These are phyloP conservation scores for Fusarium zealandicum DNA, from an alignment of 2,329 filamentous ascomycete genomes.

Conservation along the genomic window DNA sequence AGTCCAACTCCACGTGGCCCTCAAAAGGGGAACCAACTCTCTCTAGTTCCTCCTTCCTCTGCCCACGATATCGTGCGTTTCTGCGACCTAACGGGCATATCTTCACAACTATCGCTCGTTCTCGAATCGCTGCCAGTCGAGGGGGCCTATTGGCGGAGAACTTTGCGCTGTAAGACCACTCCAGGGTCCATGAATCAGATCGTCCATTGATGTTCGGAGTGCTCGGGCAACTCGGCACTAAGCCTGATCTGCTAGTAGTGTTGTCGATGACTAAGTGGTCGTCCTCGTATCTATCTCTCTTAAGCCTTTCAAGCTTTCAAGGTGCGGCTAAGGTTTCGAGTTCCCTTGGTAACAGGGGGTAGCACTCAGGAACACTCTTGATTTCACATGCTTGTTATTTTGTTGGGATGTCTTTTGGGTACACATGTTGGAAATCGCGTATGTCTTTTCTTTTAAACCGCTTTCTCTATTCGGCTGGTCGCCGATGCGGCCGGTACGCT, in stretches of 20 bases:
- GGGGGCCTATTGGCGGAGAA: neutral
- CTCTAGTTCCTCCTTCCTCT: neutral
- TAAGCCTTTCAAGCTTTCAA: slow-evolving; percentile 2
- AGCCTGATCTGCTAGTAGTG: neutral
- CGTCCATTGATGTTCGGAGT: neutral
- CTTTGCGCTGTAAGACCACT: neutral
- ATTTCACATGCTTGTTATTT: slow-evolving; percentile 19
- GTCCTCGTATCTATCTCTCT: neutral
- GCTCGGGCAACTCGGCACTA: neutral
- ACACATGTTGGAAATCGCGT: neutral
- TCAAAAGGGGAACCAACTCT: neutral
- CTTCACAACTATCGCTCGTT: too few relatives aligned
- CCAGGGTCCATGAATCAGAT: neutral
- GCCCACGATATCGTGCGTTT: neutral
- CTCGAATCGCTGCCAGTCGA: neutral
- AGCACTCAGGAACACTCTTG: slow-evolving; percentile 1
- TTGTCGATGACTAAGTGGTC: neutral
- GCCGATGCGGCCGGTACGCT: neutral
- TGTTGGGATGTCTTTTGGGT: neutral
- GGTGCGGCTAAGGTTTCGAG: slow-evolving; percentile 16
- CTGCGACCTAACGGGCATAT: too few relatives aligned
- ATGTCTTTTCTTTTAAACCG: neutral
- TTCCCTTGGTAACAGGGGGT: slow-evolving; percentile 25
- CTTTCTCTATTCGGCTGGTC: neutral
- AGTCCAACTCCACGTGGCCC: slow-evolving; percentile 8